Conservation (phyloP, 768 basidiomycete species). For the Kwoniella europaea region DNA sequence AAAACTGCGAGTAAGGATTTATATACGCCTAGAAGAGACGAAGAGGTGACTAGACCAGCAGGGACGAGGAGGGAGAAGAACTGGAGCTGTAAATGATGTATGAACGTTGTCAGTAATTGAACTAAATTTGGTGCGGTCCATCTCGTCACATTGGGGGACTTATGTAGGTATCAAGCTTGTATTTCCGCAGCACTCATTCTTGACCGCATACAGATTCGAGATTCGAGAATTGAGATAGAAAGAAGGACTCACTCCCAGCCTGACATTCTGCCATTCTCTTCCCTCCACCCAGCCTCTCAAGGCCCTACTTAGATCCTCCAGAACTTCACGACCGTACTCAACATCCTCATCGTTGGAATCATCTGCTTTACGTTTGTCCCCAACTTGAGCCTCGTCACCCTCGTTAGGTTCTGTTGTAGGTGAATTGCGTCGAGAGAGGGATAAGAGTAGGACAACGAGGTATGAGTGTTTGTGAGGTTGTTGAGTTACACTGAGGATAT, state of each 20-base stretch:
- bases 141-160: too few species aligned
- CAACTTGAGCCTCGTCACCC: conserved; percentile 61
- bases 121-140: too few species aligned
- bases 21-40: conserved; percentile 79
- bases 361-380: conserved; percentile 59
- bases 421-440: conserved; percentile 60
- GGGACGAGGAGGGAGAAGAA: conserved; percentile 88
- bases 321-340: conserved; percentile 69
- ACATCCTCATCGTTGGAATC: conserved; percentile 53
- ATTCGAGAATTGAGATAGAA: neutral
- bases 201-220: too few species aligned
- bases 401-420: conserved; percentile 8
- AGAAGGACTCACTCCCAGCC: conserved; percentile 72
- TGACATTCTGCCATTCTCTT: conserved; percentile 85
- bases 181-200: too few species aligned
- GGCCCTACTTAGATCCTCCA: conserved; percentile 89
- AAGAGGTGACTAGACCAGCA: conserved; percentile 72
- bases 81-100: conserved; percentile 68
- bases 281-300: conserved; percentile 89
- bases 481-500: conserved; percentile 64
- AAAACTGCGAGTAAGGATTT: conserved; percentile 83
- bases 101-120: conserved; percentile 20
- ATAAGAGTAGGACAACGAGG: conserved; percentile 78
- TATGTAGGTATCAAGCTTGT: too few species aligned
- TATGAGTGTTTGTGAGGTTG: conserved; percentile 92